Percentiles rank a stretch among this genome's conserved stretches.
Conservation (phyloP, 345 rosid species). For the Raphanus sativus region DNA sequence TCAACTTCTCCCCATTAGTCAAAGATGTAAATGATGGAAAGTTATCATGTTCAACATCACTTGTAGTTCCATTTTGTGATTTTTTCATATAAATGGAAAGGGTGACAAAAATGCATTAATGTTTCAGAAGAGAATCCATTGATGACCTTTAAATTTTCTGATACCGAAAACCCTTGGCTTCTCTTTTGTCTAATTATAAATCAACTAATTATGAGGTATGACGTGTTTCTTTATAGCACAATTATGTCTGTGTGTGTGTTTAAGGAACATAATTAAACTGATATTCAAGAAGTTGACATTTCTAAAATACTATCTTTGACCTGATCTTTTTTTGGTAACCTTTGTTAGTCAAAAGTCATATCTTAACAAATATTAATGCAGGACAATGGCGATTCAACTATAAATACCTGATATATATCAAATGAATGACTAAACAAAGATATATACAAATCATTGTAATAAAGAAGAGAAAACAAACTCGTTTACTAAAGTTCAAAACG, state of each 20-base stretch:
- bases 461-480: not conserved
- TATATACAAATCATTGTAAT: not conserved
- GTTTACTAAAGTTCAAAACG: not conserved
- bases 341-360: not conserved
- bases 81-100: not conserved
- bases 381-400: not conserved
- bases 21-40: not conserved
- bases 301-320: not conserved
- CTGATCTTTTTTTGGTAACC: not conserved
- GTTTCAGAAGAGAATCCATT: not conserved
- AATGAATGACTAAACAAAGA: not conserved
- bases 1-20: not conserved
- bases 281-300: not conserved
- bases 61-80: not conserved
- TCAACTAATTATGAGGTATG: not conserved
- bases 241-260: not conserved
- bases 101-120: not conserved
- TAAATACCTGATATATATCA: not conserved
- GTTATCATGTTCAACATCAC: not conserved
- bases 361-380: not conserved
- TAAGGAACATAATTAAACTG: not conserved
- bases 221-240: not conserved
- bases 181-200: not conserved
- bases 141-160: not conserved
- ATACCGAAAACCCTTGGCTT: not conserved